A percentile compares a stretch with the other conserved stretches of the same genome.
These are phyloP conservation scores for Coccomyxa sp. DNA, from an alignment of 139 green algal species.

Conservation along the genomic window DNA sequence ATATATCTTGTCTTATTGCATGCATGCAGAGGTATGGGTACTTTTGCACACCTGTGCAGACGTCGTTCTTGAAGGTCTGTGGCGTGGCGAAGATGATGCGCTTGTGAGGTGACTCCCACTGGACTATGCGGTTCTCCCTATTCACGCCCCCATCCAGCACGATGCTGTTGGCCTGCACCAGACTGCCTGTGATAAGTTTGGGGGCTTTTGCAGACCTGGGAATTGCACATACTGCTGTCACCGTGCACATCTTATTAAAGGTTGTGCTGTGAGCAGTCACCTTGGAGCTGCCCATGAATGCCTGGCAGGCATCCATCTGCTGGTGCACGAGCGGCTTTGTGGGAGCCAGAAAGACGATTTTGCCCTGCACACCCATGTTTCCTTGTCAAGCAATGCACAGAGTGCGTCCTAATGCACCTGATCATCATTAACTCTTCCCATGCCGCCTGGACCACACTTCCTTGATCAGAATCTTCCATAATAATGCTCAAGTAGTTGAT, in stretches of 20 bases:
- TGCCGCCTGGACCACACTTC: neutral
- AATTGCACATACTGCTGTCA: no score
- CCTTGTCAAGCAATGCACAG: neutral
- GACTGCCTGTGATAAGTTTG: neutral
- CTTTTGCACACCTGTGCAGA: slow-evolving; percentile 45
- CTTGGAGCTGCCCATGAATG: slow-evolving; percentile 64
- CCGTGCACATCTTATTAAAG: no score
- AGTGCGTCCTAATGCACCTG: neutral
- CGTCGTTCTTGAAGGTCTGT: slow-evolving; percentile 85
- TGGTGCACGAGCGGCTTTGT: slow-evolving; percentile 89
- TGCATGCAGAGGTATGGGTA: neutral
- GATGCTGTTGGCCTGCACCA: neutral
- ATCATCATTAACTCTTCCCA: neutral
- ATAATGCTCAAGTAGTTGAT: no score
- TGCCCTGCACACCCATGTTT: slow-evolving; percentile 45
- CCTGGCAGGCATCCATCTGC: slow-evolving; percentile 79
- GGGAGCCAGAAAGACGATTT: slow-evolving; percentile 91
- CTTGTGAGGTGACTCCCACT: slow-evolving; percentile 51
- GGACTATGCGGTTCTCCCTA: slow-evolving; percentile 28
- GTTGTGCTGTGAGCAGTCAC: neutral
- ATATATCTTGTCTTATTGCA: neutral
- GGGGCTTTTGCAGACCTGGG: neutral
- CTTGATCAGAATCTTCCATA: no score
- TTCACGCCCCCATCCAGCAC: slow-evolving; percentile 4
- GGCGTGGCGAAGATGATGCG: slow-evolving; percentile 91